phyloP scores from a whole-genome alignment of 306 rosid genomes.

The Crotalaria pallida region DNA sequence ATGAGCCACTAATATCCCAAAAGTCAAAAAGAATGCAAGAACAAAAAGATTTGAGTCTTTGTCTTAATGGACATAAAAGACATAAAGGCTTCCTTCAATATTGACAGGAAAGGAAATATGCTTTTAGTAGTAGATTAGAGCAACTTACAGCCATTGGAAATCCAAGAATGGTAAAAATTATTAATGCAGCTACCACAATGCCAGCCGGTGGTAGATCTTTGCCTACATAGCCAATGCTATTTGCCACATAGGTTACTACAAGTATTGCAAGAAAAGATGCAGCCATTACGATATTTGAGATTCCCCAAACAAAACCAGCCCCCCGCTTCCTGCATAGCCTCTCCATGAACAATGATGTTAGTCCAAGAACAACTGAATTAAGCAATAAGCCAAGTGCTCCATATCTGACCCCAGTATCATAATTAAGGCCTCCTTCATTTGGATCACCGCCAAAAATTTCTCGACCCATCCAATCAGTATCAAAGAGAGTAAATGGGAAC shows the following conservation, averaged over 20 bases:
- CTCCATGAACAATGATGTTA: conserved; percentile 89
- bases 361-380: conserved; percentile 88
- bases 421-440: conserved; percentile 61
- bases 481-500: conserved; percentile 92
- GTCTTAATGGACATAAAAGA: background rate
- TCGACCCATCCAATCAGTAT: conserved; percentile 99
- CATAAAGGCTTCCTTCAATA: background rate
- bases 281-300: conserved; percentile 76
- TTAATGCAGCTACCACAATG: conserved; percentile 65
- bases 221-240: conserved; percentile 38
- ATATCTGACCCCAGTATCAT: conserved; percentile 84
- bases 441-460: conserved; percentile 97
- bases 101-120: conserved; percentile 6
- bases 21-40: background rate
- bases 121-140: conserved; percentile 24
- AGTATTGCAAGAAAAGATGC: conserved; percentile 70
- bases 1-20: background rate
- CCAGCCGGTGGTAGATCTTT: conserved; percentile 63
- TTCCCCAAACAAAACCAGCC: conserved; percentile 87
- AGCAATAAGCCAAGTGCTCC: conserved; percentile 87
- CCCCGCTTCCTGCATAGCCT: conserved; percentile 85
- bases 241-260: conserved; percentile 66
- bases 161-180: conserved; percentile 74
- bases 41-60: background rate
- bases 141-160: conserved; percentile 79